Evolutionary conservation across 1,284 basidiomycete species (phyloP), one percentile per base, ranked within the genome.

Genomic region (Phellinidium pouzarii): DNA sequence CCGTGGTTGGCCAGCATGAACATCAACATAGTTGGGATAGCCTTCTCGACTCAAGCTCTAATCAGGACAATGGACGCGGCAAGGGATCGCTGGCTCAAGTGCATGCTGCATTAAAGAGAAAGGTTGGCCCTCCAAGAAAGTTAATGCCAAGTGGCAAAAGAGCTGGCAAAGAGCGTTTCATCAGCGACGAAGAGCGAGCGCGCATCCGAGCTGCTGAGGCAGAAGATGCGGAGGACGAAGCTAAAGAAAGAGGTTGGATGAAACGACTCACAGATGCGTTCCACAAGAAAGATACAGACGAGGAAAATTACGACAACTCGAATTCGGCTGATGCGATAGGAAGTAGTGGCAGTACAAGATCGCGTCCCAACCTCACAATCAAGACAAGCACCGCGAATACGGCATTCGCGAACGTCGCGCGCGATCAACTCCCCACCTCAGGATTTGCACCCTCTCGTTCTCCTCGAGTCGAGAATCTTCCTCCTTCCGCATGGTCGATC

Each of bases 1-100:
- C 17, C 11, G 47, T 11, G 7, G 34, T 22, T 7, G 19, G 42
- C 12, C 17, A 52, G 14, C 68, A 70, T 19, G 61, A 60, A 26
- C 69, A 67, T 23, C 68, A 70, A 58, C 72, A 69, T 60, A 74
- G 72, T 48, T 81, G 77, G 74, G 75, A 77, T 52, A 75, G 70
- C 50, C 72, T 77, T 60, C 70, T 78, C 55, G 71, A 69, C 42
- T 64, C 51, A 8, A 44, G 27, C 22, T 14, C 44, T 14, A 22
- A 47, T 26, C 48, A 43, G 23, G 37, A 71, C 22, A 66, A 61
- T 14, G 56, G 62, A n/a, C 55, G 63, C 11, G 26, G 29, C 45
- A 29, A 26, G 12, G 26, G 37, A 26, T 38, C 26, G 17, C 12
- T 36, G 23, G 34, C 49, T 2, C 12, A 14, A 8, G 38, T 48